These are phyloP conservation scores for Coffea humblotiana DNA, from an alignment of 305 asterid species.

Conservation along the genomic window DNA sequence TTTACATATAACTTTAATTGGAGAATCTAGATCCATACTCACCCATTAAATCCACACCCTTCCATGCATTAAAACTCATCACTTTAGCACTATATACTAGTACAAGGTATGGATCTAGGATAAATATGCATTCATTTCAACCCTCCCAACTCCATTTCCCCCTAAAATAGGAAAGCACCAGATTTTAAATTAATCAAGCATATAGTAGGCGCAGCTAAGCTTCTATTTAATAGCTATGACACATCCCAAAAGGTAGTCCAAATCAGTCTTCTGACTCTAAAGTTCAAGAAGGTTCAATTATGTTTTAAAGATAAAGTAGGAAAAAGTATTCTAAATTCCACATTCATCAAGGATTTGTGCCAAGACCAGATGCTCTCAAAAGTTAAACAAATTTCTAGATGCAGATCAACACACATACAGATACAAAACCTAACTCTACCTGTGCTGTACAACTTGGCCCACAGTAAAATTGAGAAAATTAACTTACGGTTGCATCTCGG, in stretches of 20 bases:
- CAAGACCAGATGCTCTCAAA: not conserved
- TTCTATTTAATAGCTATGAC: not conserved
- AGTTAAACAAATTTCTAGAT: not conserved
- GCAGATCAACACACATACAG: not conserved
- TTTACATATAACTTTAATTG: not conserved
- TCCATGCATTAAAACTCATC: not conserved
- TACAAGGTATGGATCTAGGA: not conserved
- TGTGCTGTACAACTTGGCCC: not conserved
- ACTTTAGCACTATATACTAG: not conserved
- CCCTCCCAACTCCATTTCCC: not conserved
- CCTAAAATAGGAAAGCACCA: not conserved
- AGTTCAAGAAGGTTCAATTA: not conserved
- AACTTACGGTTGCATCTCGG: slow-evolving; percentile 4
- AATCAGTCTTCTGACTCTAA: not conserved
- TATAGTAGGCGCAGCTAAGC: not conserved
- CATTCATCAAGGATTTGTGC: not conserved
- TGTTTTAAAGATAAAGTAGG: not conserved
- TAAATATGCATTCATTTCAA: not conserved
- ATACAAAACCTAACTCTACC: not conserved
- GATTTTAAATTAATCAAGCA: not conserved
- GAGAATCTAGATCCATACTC: not conserved
- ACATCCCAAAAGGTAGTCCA: not conserved
- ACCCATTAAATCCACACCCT: not conserved
- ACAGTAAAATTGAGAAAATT: not conserved
- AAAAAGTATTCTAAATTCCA: not conserved